Evolutionary conservation across 2,329 filamentous ascomycete species (phyloP).

Genomic region (Pseudocercospora pini-densiflorae): DNA sequence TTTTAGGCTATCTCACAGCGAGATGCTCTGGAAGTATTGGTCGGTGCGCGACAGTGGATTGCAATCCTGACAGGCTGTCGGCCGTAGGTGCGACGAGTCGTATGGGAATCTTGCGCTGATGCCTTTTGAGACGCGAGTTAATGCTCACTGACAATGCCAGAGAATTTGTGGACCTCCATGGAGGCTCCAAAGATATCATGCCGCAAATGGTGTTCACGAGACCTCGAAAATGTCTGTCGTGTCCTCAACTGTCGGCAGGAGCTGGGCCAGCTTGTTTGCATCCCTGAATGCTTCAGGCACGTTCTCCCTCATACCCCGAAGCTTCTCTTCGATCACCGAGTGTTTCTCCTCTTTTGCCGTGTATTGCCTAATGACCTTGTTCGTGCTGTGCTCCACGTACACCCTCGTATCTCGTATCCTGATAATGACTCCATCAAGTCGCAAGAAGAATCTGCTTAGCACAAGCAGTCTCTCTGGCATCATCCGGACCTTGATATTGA

Average conservation of each 20-base stretch:
- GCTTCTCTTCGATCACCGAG: slow-evolving; percentile 67
- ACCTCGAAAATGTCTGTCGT: slow-evolving; percentile 58
- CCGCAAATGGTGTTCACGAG: slow-evolving; percentile 22
- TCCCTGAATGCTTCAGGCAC: slow-evolving; percentile 78
- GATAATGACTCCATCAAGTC: slow-evolving; percentile 86
- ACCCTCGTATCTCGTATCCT: slow-evolving; percentile 87
- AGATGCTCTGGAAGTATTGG: not conserved
- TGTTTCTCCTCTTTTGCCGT: slow-evolving; percentile 84
- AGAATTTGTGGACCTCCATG: not conserved
- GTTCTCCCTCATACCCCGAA: slow-evolving; percentile 68
- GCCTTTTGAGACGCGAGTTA: not conserved
- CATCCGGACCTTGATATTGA: slow-evolving; percentile 89
- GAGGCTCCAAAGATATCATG: not conserved
- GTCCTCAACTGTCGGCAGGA: slow-evolving; percentile 73
- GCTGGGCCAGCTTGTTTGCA: slow-evolving; percentile 72
- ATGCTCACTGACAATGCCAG: not conserved
- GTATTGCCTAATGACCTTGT: slow-evolving; percentile 85
- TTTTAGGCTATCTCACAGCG: not conserved
- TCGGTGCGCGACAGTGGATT: not conserved
- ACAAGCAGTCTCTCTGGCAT: slow-evolving; percentile 89
- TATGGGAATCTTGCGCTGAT: not conserved
- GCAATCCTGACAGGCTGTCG: not conserved
- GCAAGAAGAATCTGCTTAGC: slow-evolving; percentile 86
- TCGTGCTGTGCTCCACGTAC: slow-evolving; percentile 83
- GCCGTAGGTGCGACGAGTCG: not conserved